Evolutionary conservation across 2,329 filamentous ascomycete genomes (phyloP).

Genomic region (Beauveria scarabaeidicola): DNA sequence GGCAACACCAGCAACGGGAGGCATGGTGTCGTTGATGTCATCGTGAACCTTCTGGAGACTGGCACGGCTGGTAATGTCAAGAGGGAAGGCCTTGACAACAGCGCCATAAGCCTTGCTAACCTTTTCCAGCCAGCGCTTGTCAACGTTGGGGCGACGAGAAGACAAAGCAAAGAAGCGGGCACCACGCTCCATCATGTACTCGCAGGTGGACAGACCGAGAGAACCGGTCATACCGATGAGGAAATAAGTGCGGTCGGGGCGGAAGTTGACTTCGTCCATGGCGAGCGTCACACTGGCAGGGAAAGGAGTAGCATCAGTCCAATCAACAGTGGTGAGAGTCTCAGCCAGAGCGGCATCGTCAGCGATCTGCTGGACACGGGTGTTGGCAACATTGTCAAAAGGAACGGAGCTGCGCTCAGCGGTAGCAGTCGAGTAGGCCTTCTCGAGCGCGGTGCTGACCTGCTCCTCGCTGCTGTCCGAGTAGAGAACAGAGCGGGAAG

Average conservation of each 20-base stretch:
- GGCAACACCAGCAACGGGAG: constrained; percentile 27
- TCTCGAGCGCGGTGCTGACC: constrained; percentile 3
- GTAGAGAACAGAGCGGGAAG: constrained; percentile 9
- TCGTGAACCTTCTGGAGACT: constrained; percentile 4
- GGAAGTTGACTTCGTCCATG: constrained; percentile 10
- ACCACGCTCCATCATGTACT: constrained; percentile 12
- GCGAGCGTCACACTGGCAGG: constrained; percentile 8
- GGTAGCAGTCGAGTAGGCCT: background rate
- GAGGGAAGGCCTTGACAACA: constrained; percentile 8
- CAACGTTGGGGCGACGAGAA: constrained; percentile 10
- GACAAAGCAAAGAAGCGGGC: constrained; percentile 8
- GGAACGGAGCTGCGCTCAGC: constrained; percentile 5
- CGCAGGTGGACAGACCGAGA: constrained; percentile 9
- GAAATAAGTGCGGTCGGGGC: constrained; percentile 10
- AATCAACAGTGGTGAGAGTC: constrained; percentile 11
- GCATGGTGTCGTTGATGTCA: constrained; percentile 22
- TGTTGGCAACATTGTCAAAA: constrained; percentile 10
- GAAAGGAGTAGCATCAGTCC: constrained; percentile 9
- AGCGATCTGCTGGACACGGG: constrained; percentile 9
- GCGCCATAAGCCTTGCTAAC: constrained; percentile 2
- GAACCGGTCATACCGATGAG: constrained; percentile 11
- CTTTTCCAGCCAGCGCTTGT: constrained; percentile 8
- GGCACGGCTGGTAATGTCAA: constrained; percentile 9
- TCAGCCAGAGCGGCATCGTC: constrained; percentile 4
- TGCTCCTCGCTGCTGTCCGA: constrained; percentile 9